Evolutionary conservation across 306 rosid genomes (phyloP).

Genomic region (Trifolium dubium): DNA sequence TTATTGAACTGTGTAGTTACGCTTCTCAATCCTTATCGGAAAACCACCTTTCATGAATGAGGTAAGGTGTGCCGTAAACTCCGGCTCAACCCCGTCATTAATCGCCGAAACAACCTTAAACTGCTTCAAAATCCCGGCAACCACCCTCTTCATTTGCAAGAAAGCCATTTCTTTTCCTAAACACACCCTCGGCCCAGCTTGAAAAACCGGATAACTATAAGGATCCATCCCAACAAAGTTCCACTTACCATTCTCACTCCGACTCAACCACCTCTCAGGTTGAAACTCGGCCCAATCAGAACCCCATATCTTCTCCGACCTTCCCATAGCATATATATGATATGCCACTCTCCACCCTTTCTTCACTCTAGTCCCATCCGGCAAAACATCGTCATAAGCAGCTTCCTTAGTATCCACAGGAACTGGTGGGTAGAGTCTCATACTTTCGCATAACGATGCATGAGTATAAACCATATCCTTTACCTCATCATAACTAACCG

Average conservation of each 20-base stretch:
- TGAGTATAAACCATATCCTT: slow-evolving; percentile 69
- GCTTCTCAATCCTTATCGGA: slow-evolving; percentile 52
- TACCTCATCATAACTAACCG: slow-evolving; percentile 46
- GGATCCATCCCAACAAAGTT: slow-evolving; percentile 58
- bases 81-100: slow-evolving; percentile 45
- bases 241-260: slow-evolving; percentile 46
- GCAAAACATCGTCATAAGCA: slow-evolving; percentile 53
- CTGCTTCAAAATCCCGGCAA: slow-evolving; percentile 50
- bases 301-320: slow-evolving; percentile 71
- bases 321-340: slow-evolving; percentile 67
- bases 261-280: slow-evolving; percentile 73
- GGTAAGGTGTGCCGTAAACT: slow-evolving; percentile 49
- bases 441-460: slow-evolving; percentile 72
- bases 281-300: slow-evolving; percentile 60
- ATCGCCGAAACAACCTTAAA: slow-evolving; percentile 58
- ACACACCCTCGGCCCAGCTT: slow-evolving; percentile 83
- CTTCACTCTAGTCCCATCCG: slow-evolving; percentile 65
- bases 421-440: slow-evolving; percentile 75
- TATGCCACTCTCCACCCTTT: slow-evolving; percentile 63
- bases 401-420: slow-evolving; percentile 54
- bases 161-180: slow-evolving; percentile 86
- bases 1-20: background rate
- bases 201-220: slow-evolving; percentile 68
- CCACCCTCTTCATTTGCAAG: slow-evolving; percentile 79
- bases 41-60: slow-evolving; percentile 68